Conservation (phyloP, 495 filamentous ascomycete genomes). For the Penicillium waksmanii region DNA sequence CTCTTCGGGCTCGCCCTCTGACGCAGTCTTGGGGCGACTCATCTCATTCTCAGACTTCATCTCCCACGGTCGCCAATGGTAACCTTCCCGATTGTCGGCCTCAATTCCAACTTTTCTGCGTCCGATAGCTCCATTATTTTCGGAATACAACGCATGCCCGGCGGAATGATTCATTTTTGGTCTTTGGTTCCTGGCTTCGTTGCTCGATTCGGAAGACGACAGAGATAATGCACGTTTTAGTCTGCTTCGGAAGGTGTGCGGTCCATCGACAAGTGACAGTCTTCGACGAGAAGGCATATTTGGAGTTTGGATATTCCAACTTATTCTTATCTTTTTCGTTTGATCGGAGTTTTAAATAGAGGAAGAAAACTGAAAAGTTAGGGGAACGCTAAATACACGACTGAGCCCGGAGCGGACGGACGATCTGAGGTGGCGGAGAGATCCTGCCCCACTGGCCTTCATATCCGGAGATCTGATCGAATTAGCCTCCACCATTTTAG, state of each 20-base stretch:
- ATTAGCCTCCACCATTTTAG: too few relatives aligned
- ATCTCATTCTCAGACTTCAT: neutral
- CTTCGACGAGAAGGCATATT: neutral
- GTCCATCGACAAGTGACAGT: neutral
- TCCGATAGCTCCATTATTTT: neutral
- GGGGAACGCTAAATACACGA: too few relatives aligned
- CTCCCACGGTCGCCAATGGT: neutral
- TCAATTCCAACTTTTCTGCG: neutral
- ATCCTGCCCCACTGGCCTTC: too few relatives aligned
- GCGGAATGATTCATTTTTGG: neutral
- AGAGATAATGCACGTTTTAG: slow-evolving; percentile 5
- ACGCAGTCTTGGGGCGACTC: neutral
- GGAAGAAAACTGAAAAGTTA: too few relatives aligned
- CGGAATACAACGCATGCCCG: neutral
- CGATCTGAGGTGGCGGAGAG: too few relatives aligned
- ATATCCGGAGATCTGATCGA: too few relatives aligned
- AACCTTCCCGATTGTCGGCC: neutral
- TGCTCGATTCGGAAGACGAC: slow-evolving; percentile 4
- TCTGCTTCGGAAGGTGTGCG: neutral
- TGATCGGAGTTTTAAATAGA: neutral
- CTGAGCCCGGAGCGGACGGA: too few relatives aligned
- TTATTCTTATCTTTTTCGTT: neutral
- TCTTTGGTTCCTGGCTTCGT: neutral
- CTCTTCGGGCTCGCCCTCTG: too few relatives aligned
- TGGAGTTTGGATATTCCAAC: neutral